These are phyloP conservation scores for Colletotrichum trifolii DNA, from an alignment of 2,329 filamentous ascomycete genomes.

Conservation along the genomic window DNA sequence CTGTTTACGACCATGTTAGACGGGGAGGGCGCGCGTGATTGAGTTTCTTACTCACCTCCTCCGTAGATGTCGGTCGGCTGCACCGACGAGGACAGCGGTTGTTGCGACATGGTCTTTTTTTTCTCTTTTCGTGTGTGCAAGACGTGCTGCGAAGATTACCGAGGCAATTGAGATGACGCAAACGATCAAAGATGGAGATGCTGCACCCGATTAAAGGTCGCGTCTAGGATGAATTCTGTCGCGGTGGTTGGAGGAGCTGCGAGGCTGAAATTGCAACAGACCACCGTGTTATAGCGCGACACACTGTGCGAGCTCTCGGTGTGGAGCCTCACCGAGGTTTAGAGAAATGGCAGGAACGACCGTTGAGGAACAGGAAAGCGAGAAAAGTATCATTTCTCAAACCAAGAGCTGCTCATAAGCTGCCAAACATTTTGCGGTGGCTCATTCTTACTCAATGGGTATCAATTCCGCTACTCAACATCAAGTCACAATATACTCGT, in stretches of 20 bases:
- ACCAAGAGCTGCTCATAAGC: no score
- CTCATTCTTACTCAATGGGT: background rate
- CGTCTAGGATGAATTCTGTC: conserved; percentile 28
- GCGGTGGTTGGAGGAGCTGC: conserved; percentile 35
- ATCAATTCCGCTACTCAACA: background rate
- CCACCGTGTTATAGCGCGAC: conserved; percentile 28
- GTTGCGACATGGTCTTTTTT: conserved; percentile 59
- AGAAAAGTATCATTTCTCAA: no score
- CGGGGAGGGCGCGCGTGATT: conserved; percentile 19
- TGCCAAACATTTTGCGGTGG: background rate
- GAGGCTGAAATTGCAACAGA: conserved; percentile 36
- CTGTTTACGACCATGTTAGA: conserved; percentile 56
- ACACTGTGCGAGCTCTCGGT: conserved; percentile 35
- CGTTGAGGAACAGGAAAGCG: no score
- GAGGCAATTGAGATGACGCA: conserved; percentile 19
- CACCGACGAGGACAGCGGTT: conserved; percentile 65
- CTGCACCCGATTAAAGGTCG: conserved; percentile 25
- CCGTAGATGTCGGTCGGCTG: conserved; percentile 73
- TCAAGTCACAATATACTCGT: conserved; percentile 35
- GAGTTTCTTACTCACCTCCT: conserved; percentile 59
- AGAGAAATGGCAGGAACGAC: no score
- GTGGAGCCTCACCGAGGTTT: conserved; percentile 19
- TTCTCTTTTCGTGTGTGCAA: conserved; percentile 35
- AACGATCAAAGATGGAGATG: conserved; percentile 30
- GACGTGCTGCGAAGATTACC: conserved; percentile 19